Evolutionary conservation across 2,329 filamentous ascomycete genomes (phyloP).

Genomic region (Epichloe amarillans): DNA sequence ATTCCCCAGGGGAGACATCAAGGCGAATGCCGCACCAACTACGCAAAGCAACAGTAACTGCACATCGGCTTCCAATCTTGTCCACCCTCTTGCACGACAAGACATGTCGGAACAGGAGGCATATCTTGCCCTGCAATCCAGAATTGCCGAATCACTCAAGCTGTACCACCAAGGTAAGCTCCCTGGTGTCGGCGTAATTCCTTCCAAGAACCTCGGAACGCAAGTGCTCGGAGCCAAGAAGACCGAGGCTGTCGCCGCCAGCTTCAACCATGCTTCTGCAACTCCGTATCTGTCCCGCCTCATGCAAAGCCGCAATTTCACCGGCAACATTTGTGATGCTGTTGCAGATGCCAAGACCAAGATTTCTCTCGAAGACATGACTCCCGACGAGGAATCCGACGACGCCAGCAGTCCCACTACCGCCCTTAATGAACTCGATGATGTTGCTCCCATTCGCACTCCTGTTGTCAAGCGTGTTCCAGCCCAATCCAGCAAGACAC

Average conservation of each 20-base stretch:
- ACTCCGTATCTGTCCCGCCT: conserved; percentile 56
- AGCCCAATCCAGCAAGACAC: conserved; percentile 36
- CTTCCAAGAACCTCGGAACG: conserved; percentile 18
- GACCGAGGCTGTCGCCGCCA: not conserved
- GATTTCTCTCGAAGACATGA: conserved; percentile 34
- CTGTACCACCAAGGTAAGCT: conserved; percentile 38
- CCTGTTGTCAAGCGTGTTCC: conserved; percentile 44
- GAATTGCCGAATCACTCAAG: conserved; percentile 40
- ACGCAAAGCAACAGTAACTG: conserved; percentile 1
- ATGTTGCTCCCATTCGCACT: conserved; percentile 16
- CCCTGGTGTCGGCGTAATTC: conserved; percentile 31
- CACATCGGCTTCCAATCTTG: conserved; percentile 8
- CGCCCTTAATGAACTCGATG: conserved; percentile 5
- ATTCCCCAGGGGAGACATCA: conserved; percentile 12
- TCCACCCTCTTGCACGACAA: conserved; percentile 22
- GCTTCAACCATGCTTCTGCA: conserved; percentile 40
- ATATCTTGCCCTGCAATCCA: conserved; percentile 34
- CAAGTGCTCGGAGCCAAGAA: not conserved
- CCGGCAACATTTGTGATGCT: conserved; percentile 43
- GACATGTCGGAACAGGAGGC: conserved; percentile 42
- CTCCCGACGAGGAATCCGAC: conserved; percentile 43
- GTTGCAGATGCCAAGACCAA: conserved; percentile 47
- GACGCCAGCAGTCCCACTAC: conserved; percentile 12
- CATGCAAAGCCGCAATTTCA: conserved; percentile 47
- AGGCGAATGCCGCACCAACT: conserved; percentile 4